phyloP scores from a whole-genome alignment of 2,329 filamentous ascomycete species.

The Hypoxylon sp. region DNA sequence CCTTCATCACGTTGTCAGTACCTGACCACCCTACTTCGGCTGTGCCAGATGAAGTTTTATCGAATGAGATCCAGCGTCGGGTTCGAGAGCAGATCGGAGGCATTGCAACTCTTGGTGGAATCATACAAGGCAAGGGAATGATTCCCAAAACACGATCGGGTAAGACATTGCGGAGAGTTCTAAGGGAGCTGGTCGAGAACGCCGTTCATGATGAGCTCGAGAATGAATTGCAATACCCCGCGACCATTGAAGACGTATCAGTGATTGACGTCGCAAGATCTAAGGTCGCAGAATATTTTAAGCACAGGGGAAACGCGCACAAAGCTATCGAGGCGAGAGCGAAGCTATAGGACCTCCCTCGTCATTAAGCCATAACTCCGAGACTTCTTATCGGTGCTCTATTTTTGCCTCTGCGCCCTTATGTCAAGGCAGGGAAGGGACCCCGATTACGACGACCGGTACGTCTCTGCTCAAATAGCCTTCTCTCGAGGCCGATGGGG shows the following conservation, averaged over 20 bases:
- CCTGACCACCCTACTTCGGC: conserved; percentile 66
- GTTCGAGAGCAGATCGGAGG: conserved; percentile 87
- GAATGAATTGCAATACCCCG: conserved; percentile 80
- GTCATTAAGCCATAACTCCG: not conserved
- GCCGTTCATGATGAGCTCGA: conserved; percentile 81
- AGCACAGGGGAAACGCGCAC: conserved; percentile 61
- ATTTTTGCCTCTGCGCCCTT: conserved; percentile 16
- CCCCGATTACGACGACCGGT: conserved; percentile 13
- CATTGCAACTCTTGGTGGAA: conserved; percentile 87
- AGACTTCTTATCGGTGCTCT: conserved; percentile 3
- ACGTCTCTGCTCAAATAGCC: not conserved
- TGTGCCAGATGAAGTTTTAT: conserved; percentile 62
- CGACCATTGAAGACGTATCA: conserved; percentile 85
- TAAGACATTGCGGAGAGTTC: conserved; percentile 86
- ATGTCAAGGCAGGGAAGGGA: not conserved
- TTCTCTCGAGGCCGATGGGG: conserved; percentile 7
- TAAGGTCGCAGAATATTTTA: conserved; percentile 84
- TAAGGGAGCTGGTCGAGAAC: conserved; percentile 88
- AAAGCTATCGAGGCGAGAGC: conserved; percentile 63
- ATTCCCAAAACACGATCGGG: conserved; percentile 95
- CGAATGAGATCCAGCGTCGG: conserved; percentile 76
- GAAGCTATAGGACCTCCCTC: conserved; percentile 61
- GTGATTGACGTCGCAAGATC: conserved; percentile 81
- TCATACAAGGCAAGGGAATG: conserved; percentile 87
- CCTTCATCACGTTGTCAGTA: conserved; percentile 76